phyloP scores from a whole-genome alignment of 164 flowering plant species.

The Annona cherimola region DNA sequence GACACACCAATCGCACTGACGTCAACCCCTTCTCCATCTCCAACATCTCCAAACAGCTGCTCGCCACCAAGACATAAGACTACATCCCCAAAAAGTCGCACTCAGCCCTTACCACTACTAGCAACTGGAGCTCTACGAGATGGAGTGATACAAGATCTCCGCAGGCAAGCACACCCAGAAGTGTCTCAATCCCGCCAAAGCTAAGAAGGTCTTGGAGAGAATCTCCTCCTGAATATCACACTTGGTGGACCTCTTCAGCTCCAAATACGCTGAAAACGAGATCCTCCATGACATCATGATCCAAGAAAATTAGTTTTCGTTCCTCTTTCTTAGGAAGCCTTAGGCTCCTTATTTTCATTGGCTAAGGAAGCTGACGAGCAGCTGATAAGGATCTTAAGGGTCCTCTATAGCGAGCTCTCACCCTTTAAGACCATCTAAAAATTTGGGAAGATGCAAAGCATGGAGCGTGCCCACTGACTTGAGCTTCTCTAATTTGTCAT shows the following conservation, averaged over 20 bases:
- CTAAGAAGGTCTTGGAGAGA: background rate
- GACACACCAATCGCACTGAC: background rate
- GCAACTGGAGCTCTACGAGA: constrained; percentile 8
- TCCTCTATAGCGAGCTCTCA: constrained; percentile 26
- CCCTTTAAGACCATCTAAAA: constrained; percentile 13
- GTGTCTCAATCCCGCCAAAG: constrained; percentile 7
- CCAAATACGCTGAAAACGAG: constrained; percentile 15
- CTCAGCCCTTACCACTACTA: constrained; percentile 5
- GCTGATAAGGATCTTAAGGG: constrained; percentile 25
- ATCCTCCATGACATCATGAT: constrained; percentile 22
- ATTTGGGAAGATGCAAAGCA: background rate
- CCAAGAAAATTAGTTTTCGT: constrained; percentile 18
- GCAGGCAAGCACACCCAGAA: background rate
- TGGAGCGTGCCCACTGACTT: constrained; percentile 23
- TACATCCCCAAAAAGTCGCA: constrained; percentile 6
- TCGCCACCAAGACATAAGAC: background rate
- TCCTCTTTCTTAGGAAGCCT: constrained; percentile 1
- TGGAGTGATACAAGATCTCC: constrained; percentile 8
- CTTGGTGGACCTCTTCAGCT: constrained; percentile 13
- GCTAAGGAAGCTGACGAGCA: constrained; percentile 14
- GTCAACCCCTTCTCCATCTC: background rate
- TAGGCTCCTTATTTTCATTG: background rate
- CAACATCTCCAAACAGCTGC: constrained; percentile 1
- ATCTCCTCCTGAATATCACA: constrained; percentile 8
- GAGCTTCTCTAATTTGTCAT: constrained; percentile 26